Base-by-base conservation (phyloP, 2,329 filamentous ascomycete species). In the Plenodomus lindquistii region DNA sequence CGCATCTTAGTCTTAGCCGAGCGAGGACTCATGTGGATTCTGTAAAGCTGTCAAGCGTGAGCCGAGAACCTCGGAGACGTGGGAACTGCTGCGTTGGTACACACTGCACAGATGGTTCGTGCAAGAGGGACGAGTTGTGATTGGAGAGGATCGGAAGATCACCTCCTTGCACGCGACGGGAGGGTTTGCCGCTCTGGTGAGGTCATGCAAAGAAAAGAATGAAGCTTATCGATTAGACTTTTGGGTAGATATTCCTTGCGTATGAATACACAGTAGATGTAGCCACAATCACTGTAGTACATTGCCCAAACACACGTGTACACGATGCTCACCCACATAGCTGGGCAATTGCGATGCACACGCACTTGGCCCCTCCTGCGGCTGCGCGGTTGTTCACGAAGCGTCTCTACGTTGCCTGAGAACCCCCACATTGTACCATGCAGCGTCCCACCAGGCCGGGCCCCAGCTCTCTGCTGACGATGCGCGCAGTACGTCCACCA, bases 341-440 rank as follows among this genome's bases (percentile, higher is more conserved):
- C n/a, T n/a, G n/a, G n/a, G n/a, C 52, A 31, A 15, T 15, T 31
- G 27, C 27, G 27, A 15, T 31, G 55, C 36, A 20, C 60, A 22
- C 51, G 50, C 1, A 36, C 55, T 4, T 24, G 43, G 39, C 46
- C 52, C 37, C 50, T 48, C 37, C 55, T 66, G 6, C 52, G 51
- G 17, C 58, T 69, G 2, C 53, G 59, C 49, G 62, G 55, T 29
- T 49, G 55, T 29, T 49, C 61, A 44, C 53, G 68, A 55, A 35
- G 40, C 37, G 47, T 65, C 21, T 69, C 77, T 7, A 78, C 76
- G 13, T 59, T 79, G 8, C 69, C 73, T 48, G 70, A 73, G 45
- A 78, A 78, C 54, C 66, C 70, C 22, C 70, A 78, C 53, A 73
- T 75, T 35, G 72, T 73, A 66, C 34, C 59, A 35, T 17, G 35